These are phyloP conservation scores for Penicillium sp. DNA, from an alignment of 2,329 filamentous ascomycete genomes.

Conservation along the genomic window DNA sequence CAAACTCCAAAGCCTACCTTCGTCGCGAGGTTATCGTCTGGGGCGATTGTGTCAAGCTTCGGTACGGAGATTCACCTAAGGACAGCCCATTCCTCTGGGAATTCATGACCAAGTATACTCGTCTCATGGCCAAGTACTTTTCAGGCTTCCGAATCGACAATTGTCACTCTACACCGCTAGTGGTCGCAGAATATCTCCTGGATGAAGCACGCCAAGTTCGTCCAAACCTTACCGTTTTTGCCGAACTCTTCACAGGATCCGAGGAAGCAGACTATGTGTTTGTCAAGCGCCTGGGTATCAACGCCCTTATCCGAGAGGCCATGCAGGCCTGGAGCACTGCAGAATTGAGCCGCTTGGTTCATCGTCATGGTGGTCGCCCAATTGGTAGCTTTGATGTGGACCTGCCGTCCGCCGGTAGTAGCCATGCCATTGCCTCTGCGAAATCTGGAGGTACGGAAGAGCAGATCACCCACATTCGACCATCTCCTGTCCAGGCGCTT, in stretches of 20 bases:
- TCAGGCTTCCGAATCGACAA: slow-evolving; percentile 96
- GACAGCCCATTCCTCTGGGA: slow-evolving; percentile 96
- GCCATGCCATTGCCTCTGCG: slow-evolving; percentile 36
- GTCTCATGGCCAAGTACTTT: slow-evolving; percentile 91
- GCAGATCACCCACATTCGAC: slow-evolving; percentile 76
- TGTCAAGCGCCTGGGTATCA: slow-evolving; percentile 87
- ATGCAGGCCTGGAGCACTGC: slow-evolving; percentile 98
- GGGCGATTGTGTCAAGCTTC: slow-evolving; percentile 96
- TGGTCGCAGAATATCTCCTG: slow-evolving; percentile 90
- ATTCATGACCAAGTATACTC: slow-evolving; percentile 90
- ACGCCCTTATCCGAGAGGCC: slow-evolving; percentile 88
- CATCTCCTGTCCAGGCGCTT: slow-evolving; percentile 84
- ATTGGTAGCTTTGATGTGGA: slow-evolving; percentile 98
- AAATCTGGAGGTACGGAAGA: slow-evolving; percentile 47
- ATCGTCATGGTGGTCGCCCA: slow-evolving; percentile 87
- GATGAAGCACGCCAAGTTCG: slow-evolving; percentile 88
- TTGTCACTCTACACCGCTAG: slow-evolving; percentile 91
- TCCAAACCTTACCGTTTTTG: slow-evolving; percentile 86
- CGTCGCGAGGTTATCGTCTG: slow-evolving; percentile 94
- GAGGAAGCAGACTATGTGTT: slow-evolving; percentile 97
- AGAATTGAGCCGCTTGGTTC: slow-evolving; percentile 88
- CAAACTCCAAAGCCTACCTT: slow-evolving; percentile 88
- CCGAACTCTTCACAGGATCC: slow-evolving; percentile 92
- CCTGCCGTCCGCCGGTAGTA: slow-evolving; percentile 68
- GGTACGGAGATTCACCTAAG: slow-evolving; percentile 75